Evolutionary conservation across 331 rosid species (phyloP), one percentile per base, ranked within the genome.

Genomic region (Arachis monticola): DNA sequence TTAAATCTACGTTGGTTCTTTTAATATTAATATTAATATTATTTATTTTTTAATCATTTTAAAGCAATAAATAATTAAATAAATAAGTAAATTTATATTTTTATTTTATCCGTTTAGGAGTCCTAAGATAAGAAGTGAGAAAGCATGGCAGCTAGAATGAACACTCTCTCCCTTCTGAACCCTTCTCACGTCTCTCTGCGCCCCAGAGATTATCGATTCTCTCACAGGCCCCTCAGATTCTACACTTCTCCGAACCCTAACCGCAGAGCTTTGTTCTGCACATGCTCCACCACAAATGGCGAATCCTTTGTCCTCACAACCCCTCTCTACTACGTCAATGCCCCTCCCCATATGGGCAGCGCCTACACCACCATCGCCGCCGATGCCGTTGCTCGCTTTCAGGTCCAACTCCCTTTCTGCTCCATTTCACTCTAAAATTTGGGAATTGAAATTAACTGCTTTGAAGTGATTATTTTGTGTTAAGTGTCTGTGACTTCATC

Each of bases 321-420:
- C 22, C 99, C 99, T 52, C 97, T 92, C 65, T 94, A 94, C 83
- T 94, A 94, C 83, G 99, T 94, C 64, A 94, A 94, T 80, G 97
- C 97, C 70, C 96, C 99, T 83, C 99, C 99, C 64, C 99, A 94
- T 27, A 83, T 94, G 99, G 99, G 99, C 40, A 94, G 99, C 57
- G 97, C 99, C 67, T 94, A 94, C 83, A 86, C 99, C 80, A 94
- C 99, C 81, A 90, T 94, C 52, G 97, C 99, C 46, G 97, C 97
- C n/a, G 99, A 94, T 22, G 95, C 97, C 84, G 84, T 94, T 85
- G 96, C 97, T 57, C 97, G 99, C 6, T 94, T 92, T 61, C 96
- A 94, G 96, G 97, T 92, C 17, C 58, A 47, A 10, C 14, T 51
- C n/a, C 53, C 8, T 10, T 56, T 42, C 55, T 10, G 62, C n/a